phyloP scores from a whole-genome alignment of 805 yeast species.

The Nakazawaea holstii region DNA sequence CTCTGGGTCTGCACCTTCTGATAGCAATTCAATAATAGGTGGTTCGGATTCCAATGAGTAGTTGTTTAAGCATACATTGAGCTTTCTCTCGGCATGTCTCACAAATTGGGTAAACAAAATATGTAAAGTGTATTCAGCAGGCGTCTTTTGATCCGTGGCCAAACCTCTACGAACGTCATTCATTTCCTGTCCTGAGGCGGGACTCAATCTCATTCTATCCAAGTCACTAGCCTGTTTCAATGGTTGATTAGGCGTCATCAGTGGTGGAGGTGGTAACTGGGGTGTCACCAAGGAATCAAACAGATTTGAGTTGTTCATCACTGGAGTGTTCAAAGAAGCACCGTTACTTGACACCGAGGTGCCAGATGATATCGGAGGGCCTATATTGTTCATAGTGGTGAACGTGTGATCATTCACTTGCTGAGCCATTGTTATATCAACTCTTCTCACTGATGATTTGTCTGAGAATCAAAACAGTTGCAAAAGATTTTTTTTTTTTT shows the following conservation, averaged over 20 bases:
- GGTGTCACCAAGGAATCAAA: constrained; percentile 8
- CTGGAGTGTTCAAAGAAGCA: constrained; percentile 3
- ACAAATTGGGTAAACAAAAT: constrained; percentile 94
- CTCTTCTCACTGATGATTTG: too few relatives aligned
- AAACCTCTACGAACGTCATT: constrained; percentile 8
- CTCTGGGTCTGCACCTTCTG: constrained; percentile 79
- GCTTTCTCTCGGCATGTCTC: constrained; percentile 84
- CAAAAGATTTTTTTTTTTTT: not conserved
- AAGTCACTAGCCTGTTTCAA: not conserved
- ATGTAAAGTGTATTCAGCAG: constrained; percentile 89
- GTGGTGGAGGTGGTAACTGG: constrained; percentile 12
- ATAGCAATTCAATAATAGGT: constrained; percentile 68
- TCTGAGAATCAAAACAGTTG: not conserved
- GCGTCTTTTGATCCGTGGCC: constrained; percentile 37
- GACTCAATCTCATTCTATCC: constrained; percentile 8
- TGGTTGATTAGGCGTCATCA: constrained; percentile 6
- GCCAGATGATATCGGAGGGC: not conserved
- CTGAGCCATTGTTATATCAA: too few relatives aligned
- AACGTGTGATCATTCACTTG: too few relatives aligned
- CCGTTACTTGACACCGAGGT: not conserved
- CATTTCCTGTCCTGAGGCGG: constrained; percentile 5
- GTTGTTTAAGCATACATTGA: constrained; percentile 62
- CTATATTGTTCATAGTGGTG: too few relatives aligned
- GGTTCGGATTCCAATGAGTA: constrained; percentile 69
- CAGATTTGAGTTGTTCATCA: constrained; percentile 1